Evolutionary conservation across 179 eudicot species (phyloP).

Genomic region (Actinidia polygama): DNA sequence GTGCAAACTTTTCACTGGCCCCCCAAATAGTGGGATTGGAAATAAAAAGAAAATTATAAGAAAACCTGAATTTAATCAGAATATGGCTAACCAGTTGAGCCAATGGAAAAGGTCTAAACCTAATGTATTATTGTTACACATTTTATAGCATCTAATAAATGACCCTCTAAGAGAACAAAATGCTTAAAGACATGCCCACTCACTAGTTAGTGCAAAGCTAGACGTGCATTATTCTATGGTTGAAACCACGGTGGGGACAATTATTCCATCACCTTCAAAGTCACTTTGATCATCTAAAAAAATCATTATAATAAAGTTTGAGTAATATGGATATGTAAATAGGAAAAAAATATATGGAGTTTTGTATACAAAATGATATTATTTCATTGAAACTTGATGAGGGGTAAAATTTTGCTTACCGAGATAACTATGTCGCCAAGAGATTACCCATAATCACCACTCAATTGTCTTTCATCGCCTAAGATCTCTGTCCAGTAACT

Average conservation of each 20-base stretch:
- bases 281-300: constrained; percentile 13
- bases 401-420: too few relatives aligned
- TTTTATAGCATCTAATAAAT: constrained; percentile 15
- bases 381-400: too few relatives aligned
- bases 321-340: not conserved
- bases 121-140: constrained; percentile 15
- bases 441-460: too few relatives aligned
- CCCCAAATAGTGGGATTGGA: constrained; percentile 1
- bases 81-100: not conserved
- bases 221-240: constrained; percentile 18
- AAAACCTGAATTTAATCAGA: not conserved
- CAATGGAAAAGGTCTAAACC: not conserved
- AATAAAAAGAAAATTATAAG: not conserved
- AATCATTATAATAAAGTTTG: not conserved
- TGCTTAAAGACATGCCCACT: constrained; percentile 31
- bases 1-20: not conserved
- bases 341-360: too few relatives aligned
- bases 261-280: constrained; percentile 29
- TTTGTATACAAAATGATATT: too few relatives aligned
- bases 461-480: too few relatives aligned
- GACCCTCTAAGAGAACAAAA: not conserved
- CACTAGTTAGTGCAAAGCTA: constrained; percentile 16
- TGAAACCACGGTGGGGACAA: constrained; percentile 24
- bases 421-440: too few relatives aligned
- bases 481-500: too few relatives aligned